These are phyloP conservation scores for Lagenidium sp. DNA, from an alignment of 352 stramenopile species.

Conservation along the genomic window DNA sequence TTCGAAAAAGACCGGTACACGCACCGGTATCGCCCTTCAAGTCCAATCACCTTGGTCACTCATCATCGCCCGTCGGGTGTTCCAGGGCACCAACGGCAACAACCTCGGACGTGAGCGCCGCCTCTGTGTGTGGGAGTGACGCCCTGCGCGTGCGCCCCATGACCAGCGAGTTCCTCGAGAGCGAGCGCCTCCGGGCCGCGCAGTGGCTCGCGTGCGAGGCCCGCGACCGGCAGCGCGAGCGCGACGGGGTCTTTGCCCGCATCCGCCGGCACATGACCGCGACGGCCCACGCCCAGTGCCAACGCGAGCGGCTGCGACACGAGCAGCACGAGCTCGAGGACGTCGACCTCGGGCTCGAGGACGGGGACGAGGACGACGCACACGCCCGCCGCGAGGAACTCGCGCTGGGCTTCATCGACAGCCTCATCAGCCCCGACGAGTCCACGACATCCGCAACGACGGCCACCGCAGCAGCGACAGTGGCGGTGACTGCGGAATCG, in stretches of 20 bases:
- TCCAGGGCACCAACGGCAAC: too few relatives aligned
- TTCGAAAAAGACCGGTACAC: too few relatives aligned
- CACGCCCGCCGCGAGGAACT: conserved; percentile 18
- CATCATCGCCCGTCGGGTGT: too few relatives aligned
- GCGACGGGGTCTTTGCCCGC: conserved; percentile 1
- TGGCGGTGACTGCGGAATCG: too few relatives aligned
- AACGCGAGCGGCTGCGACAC: conserved; percentile 18
- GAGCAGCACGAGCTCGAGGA: not conserved
- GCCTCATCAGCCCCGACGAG: conserved; percentile 23
- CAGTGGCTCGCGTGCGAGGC: conserved; percentile 5
- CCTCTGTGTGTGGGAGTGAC: too few relatives aligned
- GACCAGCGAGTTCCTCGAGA: conserved; percentile 1
- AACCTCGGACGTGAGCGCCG: too few relatives aligned
- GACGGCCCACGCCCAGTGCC: conserved; percentile 31
- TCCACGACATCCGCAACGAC: too few relatives aligned
- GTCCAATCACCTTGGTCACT: too few relatives aligned
- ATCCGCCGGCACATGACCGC: conserved; percentile 9
- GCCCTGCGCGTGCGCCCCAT: too few relatives aligned
- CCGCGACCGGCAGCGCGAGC: conserved; percentile 1
- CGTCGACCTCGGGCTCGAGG: not conserved
- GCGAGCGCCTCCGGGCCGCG: conserved; percentile 3
- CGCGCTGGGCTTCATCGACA: conserved; percentile 43
- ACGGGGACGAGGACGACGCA: conserved; percentile 9
- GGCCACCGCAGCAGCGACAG: too few relatives aligned
- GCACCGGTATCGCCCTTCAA: too few relatives aligned